Percentiles rank a stretch among this genome's conserved stretches.
phyloP scores from a whole-genome alignment of 2,329 filamentous ascomycete species.

The Dactylonectria estremocensis region DNA sequence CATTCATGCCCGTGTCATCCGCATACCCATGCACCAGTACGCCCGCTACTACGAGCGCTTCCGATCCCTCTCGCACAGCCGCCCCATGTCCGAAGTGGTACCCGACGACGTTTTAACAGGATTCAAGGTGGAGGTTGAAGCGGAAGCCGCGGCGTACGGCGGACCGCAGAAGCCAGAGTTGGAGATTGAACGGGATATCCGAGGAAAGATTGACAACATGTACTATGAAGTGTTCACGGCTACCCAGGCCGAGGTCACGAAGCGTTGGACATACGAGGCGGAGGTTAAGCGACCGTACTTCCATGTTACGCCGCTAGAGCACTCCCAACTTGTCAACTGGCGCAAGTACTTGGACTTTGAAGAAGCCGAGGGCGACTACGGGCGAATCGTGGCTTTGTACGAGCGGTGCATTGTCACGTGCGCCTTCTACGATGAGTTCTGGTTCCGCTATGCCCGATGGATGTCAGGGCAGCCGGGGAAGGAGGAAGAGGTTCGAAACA shows the following conservation, averaged over 20 bases:
- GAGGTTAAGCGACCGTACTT: constrained; percentile 98
- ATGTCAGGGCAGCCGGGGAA: constrained; percentile 86
- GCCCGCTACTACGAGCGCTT: constrained; percentile 95
- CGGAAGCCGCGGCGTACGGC: constrained; percentile 70
- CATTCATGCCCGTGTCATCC: constrained; percentile 85
- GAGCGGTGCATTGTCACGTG: constrained; percentile 94
- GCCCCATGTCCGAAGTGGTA: constrained; percentile 81
- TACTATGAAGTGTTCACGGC: constrained; percentile 86
- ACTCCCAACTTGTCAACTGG: constrained; percentile 90
- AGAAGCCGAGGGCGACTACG: constrained; percentile 84
- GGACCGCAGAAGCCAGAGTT: constrained; percentile 74
- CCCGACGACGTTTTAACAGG: constrained; percentile 77
- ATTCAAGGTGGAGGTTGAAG: constrained; percentile 80
- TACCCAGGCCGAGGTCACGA: constrained; percentile 90
- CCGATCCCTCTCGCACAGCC: constrained; percentile 80
- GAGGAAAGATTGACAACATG: constrained; percentile 82
- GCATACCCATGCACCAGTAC: constrained; percentile 96
- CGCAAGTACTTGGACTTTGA: constrained; percentile 97
- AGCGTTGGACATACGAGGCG: constrained; percentile 94
- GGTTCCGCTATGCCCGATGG: constrained; percentile 97
- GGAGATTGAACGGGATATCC: constrained; percentile 87
- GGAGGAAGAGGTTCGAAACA: constrained; percentile 90
- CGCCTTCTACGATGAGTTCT: constrained; percentile 97
- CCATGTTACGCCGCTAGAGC: constrained; percentile 93
- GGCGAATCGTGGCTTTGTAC: constrained; percentile 86